A percentile compares a stretch with the other conserved stretches of the same genome.
Conservation (phyloP, 2,329 filamentous ascomycete genomes). For the Pseudogymnoascus sp. region DNA sequence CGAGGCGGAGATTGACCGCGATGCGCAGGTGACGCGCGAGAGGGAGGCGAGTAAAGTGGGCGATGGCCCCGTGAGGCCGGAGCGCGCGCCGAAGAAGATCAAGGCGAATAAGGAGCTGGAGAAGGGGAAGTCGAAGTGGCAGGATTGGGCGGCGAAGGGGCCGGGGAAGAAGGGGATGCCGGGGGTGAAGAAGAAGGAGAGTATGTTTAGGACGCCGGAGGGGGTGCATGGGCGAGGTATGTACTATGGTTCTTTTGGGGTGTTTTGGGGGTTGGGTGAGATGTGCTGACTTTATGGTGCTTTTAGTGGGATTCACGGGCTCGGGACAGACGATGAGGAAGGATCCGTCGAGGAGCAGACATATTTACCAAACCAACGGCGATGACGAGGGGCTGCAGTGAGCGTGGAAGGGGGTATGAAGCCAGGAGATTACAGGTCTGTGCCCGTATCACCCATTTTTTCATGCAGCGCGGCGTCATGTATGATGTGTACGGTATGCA, state of each 20-base stretch:
- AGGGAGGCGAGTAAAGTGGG: slow-evolving; percentile 55
- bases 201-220: slow-evolving; percentile 93
- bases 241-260: slow-evolving; percentile 22
- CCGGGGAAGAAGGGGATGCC: slow-evolving; percentile 52
- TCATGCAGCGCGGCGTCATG: neutral
- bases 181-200: slow-evolving; percentile 63
- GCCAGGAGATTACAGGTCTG: neutral
- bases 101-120: slow-evolving; percentile 88
- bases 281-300: neutral
- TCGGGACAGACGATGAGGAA: slow-evolving; percentile 95
- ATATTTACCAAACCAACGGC: slow-evolving; percentile 73
- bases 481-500: neutral
- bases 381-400: slow-evolving; percentile 47
- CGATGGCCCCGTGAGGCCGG: slow-evolving; percentile 49
- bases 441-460: neutral
- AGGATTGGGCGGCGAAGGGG: slow-evolving; percentile 76
- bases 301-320: slow-evolving; percentile 87
- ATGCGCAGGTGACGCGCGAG: slow-evolving; percentile 52
- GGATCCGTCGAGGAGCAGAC: slow-evolving; percentile 71
- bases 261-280: neutral
- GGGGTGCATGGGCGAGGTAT: slow-evolving; percentile 78
- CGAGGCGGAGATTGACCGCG: slow-evolving; percentile 51
- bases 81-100: slow-evolving; percentile 76
- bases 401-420: neutral
- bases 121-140: slow-evolving; percentile 86